Evolutionary conservation across 2,329 filamentous ascomycete species (phyloP).

Genomic region (Monosporascus sp.): DNA sequence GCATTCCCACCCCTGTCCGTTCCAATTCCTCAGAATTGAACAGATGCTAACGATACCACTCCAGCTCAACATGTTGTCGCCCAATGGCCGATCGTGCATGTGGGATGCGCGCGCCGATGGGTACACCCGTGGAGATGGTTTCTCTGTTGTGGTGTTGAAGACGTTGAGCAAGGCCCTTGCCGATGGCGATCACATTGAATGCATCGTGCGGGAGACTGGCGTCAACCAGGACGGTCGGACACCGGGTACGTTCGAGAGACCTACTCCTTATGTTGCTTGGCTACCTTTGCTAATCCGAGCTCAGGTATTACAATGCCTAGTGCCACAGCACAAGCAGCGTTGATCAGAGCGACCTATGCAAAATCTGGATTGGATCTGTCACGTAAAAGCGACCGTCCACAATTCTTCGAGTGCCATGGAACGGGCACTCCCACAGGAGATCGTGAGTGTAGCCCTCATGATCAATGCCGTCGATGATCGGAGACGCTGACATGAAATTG

Average conservation of each 20-base stretch:
- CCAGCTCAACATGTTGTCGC: not conserved
- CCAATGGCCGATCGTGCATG: not conserved
- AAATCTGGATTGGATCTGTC: not conserved
- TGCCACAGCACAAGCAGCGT: not conserved
- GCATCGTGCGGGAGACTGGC: not conserved
- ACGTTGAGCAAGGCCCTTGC: constrained; percentile 32
- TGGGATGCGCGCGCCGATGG: not conserved
- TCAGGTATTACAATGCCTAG: constrained; percentile 37
- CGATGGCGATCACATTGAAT: constrained; percentile 6
- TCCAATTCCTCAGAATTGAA: no score
- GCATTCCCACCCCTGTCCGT: no score
- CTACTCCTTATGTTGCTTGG: no score
- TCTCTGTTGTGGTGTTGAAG: constrained; percentile 34
- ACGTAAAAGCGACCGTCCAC: no score
- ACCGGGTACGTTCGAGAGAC: no score
- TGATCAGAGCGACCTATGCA: not conserved
- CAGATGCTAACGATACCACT: no score
- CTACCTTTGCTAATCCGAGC: no score
- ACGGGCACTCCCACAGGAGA: no score
- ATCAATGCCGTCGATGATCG: no score
- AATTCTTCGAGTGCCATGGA: no score
- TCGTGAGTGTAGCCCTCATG: no score
- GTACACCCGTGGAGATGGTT: constrained; percentile 1
- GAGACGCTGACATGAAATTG: no score
- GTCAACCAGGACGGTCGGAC: constrained; percentile 13